Evolutionary conservation across 768 basidiomycete species (phyloP), one percentile per base, ranked within the genome.

Genomic region (Filobasidium wieringae): DNA sequence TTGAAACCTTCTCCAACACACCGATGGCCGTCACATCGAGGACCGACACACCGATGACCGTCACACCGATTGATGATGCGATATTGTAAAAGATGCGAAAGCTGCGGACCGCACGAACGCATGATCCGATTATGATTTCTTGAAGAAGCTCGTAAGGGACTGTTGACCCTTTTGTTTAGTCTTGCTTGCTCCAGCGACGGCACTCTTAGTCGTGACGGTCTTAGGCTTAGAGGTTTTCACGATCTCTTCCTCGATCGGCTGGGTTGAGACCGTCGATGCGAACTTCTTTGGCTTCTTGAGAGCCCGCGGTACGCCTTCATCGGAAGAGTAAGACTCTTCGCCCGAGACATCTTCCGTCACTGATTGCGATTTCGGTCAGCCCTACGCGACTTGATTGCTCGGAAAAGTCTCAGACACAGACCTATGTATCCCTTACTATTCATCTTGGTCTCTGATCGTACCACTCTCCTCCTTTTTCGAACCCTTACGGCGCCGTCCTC

Each of bases 281-380:
- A 24, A 26, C 24, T 34, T 57, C 51, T 36, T 37, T 29, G 27
- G 17, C 36, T 22, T 45, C 26, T 33, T 26, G 47, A 12, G 26
- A 24, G 29, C 32, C 19, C 15, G 56, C 6, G 19, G 56, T 19
- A 17, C 27, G 5, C 43, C 50, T 39, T 49, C 56, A 30, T 57
- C 56, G 14, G 56, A 57, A 33, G 47, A 57, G 19, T 57, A 57
- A 19, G 49, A 47, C 33, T 57, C 56, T n/a, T 57, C 56, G 17
- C 47, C 50, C 7, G 56, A 57, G 26, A 57, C 56, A 51, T 57
- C 56, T 15, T 51, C 47, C 7, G 43, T 47, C 4, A 47, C 43
- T 47, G 36, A 36, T 39, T 29, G 7, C 26, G n/a, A 26, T 5
- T 5, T 30, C 9, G 30, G 49, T 7, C 17, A 19, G n/a, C 24